Conservation (phyloP, 345 rosid genomes). For the Camelina sativa region DNA sequence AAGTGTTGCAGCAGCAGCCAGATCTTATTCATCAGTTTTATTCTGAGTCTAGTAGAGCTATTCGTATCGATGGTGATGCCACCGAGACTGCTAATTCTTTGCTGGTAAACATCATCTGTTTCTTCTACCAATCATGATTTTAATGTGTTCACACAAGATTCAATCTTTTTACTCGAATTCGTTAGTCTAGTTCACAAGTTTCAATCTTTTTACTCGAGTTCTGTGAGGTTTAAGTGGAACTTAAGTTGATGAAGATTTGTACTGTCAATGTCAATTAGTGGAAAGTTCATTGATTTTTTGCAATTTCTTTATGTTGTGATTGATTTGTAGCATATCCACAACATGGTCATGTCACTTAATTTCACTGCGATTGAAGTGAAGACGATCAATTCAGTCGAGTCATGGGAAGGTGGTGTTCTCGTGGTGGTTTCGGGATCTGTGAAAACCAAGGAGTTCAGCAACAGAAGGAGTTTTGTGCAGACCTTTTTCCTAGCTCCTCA, state of each 20-base stretch:
- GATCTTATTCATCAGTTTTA: conserved; percentile 91
- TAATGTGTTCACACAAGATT: background rate
- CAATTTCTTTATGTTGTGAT: background rate
- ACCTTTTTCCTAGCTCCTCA: conserved; percentile 97
- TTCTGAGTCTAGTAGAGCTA: conserved; percentile 66
- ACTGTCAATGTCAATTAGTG: background rate
- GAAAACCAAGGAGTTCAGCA: conserved; percentile 62
- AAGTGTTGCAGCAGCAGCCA: conserved; percentile 82
- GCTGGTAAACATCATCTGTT: conserved; percentile 53
- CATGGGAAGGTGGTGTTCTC: conserved; percentile 84
- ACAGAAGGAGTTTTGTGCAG: conserved; percentile 77
- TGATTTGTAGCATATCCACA: conserved; percentile 71
- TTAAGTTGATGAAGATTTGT: conserved; percentile 16
- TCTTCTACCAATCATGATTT: background rate
- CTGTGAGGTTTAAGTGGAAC: background rate
- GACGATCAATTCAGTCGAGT: conserved; percentile 82
- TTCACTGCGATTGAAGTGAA: conserved; percentile 89
- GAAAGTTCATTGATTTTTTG: background rate
- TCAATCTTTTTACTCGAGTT: too few relatives aligned
- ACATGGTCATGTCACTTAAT: conserved; percentile 66
- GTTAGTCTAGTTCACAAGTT: background rate
- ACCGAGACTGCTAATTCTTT: conserved; percentile 68
- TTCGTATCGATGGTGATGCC: conserved; percentile 80
- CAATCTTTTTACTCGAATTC: background rate
- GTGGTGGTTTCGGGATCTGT: conserved; percentile 90